phyloP scores from a whole-genome alignment of 257 asterid species.

The Petunia axillaris region DNA sequence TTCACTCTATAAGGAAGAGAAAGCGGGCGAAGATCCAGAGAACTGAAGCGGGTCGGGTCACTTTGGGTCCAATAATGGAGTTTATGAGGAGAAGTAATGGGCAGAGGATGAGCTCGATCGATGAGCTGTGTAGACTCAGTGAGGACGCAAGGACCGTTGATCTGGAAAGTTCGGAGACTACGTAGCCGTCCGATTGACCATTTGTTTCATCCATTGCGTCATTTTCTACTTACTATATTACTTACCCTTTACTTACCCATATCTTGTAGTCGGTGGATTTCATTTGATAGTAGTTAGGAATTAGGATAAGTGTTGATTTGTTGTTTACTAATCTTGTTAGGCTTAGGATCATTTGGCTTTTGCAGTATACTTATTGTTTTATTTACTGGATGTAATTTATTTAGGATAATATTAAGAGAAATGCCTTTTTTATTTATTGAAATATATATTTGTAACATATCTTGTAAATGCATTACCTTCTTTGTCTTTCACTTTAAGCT shows the following conservation, averaged over 20 bases:
- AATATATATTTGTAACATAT: background rate
- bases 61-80: conserved; percentile 32
- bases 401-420: background rate
- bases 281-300: conserved; percentile 25
- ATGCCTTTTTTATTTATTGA: background rate
- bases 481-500: background rate
- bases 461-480: background rate
- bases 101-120: conserved; percentile 31
- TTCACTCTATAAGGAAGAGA: background rate
- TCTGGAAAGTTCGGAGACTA: conserved; percentile 28
- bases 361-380: background rate
- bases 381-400: background rate
- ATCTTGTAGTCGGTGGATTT: conserved; percentile 25
- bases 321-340: conserved; percentile 19
- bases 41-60: conserved; percentile 29
- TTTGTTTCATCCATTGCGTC: conserved; percentile 3
- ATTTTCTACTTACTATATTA: background rate
- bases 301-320: conserved; percentile 27
- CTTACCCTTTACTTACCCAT: background rate
- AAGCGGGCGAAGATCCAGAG: conserved; percentile 30
- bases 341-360: background rate
- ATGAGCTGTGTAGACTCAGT: conserved; percentile 31
- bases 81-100: conserved; percentile 36
- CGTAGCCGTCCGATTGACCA: conserved; percentile 37
- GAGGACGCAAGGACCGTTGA: conserved; percentile 38